These are phyloP conservation scores for Phaffia australis DNA, from an alignment of 768 basidiomycete species.

Conservation along the genomic window DNA sequence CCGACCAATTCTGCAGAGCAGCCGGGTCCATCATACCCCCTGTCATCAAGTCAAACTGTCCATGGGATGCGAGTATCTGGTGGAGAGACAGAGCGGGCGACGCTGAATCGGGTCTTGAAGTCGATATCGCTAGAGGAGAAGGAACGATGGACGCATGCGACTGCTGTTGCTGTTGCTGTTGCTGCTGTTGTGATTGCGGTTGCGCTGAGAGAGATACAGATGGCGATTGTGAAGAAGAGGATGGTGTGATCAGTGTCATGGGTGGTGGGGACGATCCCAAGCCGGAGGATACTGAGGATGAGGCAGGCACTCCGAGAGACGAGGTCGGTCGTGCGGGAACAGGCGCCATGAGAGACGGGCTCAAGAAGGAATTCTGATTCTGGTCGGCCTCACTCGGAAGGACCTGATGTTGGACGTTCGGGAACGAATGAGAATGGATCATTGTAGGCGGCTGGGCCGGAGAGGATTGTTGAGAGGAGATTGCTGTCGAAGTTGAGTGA, in stretches of 20 bases:
- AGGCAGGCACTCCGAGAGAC: slow-evolving; percentile 29
- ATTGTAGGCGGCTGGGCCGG: slow-evolving; percentile 31
- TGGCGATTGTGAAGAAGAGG: no score
- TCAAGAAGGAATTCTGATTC: slow-evolving; percentile 23
- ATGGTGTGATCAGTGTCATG: no score
- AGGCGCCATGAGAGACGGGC: slow-evolving; percentile 27
- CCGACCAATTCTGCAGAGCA: no score
- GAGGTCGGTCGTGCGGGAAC: not conserved
- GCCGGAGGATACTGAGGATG: not conserved
- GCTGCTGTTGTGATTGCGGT: not conserved
- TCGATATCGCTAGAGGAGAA: slow-evolving; percentile 32
- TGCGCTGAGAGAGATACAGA: no score
- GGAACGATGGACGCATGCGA: slow-evolving; percentile 33
- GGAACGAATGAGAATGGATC: slow-evolving; percentile 38
- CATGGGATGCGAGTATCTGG: slow-evolving; percentile 22
- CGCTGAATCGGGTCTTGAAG: slow-evolving; percentile 33
- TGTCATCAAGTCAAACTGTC: slow-evolving; percentile 9
- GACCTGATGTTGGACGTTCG: slow-evolving; percentile 32
- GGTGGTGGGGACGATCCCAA: no score
- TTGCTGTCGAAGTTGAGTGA: not conserved
- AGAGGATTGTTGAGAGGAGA: not conserved
- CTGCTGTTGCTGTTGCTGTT: slow-evolving; percentile 15
- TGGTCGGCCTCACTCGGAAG: slow-evolving; percentile 29
- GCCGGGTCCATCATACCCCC: no score
- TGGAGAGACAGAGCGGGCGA: slow-evolving; percentile 13